Conservation (phyloP, 2,329 filamentous ascomycete species). For the Pestalotiopsis sp. region DNA sequence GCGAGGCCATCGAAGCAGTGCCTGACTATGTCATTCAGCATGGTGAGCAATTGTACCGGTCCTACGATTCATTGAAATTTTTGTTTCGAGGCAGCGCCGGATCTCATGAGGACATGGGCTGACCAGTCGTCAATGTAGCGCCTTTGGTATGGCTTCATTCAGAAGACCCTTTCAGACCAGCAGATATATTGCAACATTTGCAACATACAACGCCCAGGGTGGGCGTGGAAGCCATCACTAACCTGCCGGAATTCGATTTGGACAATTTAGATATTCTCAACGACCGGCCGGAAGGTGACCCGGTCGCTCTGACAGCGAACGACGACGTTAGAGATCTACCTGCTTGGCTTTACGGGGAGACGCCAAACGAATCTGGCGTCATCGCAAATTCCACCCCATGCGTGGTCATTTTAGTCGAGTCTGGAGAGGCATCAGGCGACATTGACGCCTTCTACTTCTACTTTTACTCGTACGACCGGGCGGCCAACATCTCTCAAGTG, state of each 20-base stretch:
- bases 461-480: constrained; percentile 7
- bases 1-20: background rate
- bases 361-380: background rate
- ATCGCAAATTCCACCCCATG: background rate
- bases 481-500: constrained; percentile 5
- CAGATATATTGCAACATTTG: constrained; percentile 6
- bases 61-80: background rate
- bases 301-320: constrained; percentile 4
- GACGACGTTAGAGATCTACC: background rate
- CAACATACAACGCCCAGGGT: background rate
- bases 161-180: constrained; percentile 3
- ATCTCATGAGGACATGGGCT: background rate
- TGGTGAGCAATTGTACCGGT: background rate
- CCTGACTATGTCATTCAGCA: background rate
- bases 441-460: constrained; percentile 7
- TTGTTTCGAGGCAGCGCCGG: too few relatives aligned
- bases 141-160: constrained; percentile 5
- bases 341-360: constrained; percentile 3
- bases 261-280: constrained; percentile 2
- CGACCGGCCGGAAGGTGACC: background rate
- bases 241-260: background rate
- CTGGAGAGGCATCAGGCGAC: background rate
- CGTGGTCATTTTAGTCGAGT: background rate
- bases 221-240: background rate
- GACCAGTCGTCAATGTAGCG: background rate